Conservation (phyloP, 495 filamentous ascomycete genomes). For the Aspergillus bridgeri region DNA sequence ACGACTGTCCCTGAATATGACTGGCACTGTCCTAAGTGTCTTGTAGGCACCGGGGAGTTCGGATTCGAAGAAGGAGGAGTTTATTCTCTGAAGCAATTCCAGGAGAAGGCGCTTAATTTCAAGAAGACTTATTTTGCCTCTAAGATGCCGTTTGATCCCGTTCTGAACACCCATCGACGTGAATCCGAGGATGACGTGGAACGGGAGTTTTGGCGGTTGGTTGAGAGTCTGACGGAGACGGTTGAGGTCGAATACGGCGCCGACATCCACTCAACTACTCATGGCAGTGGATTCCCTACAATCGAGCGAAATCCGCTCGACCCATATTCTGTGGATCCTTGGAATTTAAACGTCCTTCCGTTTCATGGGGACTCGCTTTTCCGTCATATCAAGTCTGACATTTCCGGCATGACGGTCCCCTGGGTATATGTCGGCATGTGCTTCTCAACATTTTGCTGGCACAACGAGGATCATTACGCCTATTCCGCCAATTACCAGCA, state of each 20-base stretch:
- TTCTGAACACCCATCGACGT: constrained; percentile 70
- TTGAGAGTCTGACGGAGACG: constrained; percentile 88
- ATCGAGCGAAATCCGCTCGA: constrained; percentile 87
- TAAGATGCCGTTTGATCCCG: constrained; percentile 86
- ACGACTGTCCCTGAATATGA: constrained; percentile 76
- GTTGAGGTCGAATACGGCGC: constrained; percentile 98
- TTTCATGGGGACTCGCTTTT: constrained; percentile 90
- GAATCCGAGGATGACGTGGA: constrained; percentile 97
- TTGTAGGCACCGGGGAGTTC: constrained; percentile 95
- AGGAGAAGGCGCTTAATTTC: constrained; percentile 92
- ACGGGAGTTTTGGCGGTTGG: constrained; percentile 92
- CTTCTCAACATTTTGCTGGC: constrained; percentile 99
- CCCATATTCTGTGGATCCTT: constrained; percentile 81
- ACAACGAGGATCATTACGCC: constrained; percentile 96
- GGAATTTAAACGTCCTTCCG: constrained; percentile 95
- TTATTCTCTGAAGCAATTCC: constrained; percentile 94
- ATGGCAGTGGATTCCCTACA: constrained; percentile 96
- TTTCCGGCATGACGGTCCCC: constrained; percentile 99
- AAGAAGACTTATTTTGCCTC: constrained; percentile 89
- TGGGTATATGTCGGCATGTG: constrained; percentile 99
- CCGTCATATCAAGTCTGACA: constrained; percentile 94
- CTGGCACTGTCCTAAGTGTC: constrained; percentile 94
- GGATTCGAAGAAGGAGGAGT: constrained; percentile 96
- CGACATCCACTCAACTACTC: constrained; percentile 97
- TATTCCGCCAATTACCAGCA: constrained; percentile 99